Percentiles rank a stretch among this genome's conserved stretches.
Conservation (phyloP, 148 eudicot genomes). For the Silene conica region DNA sequence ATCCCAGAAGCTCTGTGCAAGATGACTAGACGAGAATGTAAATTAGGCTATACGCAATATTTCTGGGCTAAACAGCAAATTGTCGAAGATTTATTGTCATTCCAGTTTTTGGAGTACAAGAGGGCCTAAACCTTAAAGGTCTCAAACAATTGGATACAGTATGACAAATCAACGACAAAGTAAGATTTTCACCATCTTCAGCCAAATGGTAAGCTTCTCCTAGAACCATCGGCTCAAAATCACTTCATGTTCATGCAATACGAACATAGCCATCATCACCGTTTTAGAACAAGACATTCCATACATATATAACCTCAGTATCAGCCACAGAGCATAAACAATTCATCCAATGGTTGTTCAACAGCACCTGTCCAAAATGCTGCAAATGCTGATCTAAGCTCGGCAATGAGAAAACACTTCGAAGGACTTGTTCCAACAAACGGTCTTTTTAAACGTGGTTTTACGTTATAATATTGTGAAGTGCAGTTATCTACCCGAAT, state of each 20-base stretch:
- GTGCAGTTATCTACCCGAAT: not conserved
- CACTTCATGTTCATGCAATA: not conserved
- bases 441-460: not conserved
- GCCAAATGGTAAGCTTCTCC: not conserved
- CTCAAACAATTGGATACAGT: not conserved
- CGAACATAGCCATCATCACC: not conserved
- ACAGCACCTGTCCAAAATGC: slow-evolving; percentile 7
- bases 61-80: not conserved
- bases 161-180: slow-evolving; percentile 1
- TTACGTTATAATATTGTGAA: not conserved
- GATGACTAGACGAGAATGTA: not conserved
- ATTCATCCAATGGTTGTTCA: not conserved
- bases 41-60: not conserved
- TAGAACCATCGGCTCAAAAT: not conserved
- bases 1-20: not conserved
- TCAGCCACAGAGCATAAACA: not conserved
- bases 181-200: not conserved
- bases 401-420: slow-evolving; percentile 2
- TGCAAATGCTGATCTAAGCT: slow-evolving; percentile 17
- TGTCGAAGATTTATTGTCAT: not conserved
- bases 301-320: not conserved
- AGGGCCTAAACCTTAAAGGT: not conserved
- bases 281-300: not conserved
- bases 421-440: slow-evolving; percentile 5
- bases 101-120: not conserved